phyloP scores from a whole-genome alignment of 2,329 filamentous ascomycete genomes.

The Ophiostoma triangulosporum region DNA sequence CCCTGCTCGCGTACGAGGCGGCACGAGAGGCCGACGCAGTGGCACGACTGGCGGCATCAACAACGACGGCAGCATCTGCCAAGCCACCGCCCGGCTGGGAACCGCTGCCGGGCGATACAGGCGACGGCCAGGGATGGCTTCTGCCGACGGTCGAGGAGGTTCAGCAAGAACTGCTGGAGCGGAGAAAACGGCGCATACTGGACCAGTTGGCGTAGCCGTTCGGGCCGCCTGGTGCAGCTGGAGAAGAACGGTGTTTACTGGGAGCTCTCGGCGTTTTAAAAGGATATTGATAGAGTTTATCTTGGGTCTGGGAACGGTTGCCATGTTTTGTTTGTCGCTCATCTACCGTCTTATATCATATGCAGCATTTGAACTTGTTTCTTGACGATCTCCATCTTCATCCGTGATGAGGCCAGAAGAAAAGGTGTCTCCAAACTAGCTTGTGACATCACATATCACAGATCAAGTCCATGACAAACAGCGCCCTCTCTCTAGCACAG shows the following conservation, averaged over 20 bases:
- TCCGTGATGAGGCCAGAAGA: too few species aligned
- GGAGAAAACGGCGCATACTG: constrained; percentile 67
- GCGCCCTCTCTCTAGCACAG: too few species aligned
- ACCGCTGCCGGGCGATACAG: constrained; percentile 70
- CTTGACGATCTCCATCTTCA: too few species aligned
- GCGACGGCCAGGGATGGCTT: constrained; percentile 71
- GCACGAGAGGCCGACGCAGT: constrained; percentile 72
- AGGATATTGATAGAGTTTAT: neutral
- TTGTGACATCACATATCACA: too few species aligned
- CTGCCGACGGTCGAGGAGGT: constrained; percentile 82
- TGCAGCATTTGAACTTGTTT: neutral
- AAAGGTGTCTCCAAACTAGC: too few species aligned
- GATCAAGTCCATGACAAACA: too few species aligned
- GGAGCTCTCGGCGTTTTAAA: neutral
- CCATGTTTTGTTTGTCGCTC: neutral
- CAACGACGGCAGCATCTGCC: constrained; percentile 30
- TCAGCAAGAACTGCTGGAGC: constrained; percentile 82
- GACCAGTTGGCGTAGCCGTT: constrained; percentile 43
- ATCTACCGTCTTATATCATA: neutral
- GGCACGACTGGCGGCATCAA: constrained; percentile 48
- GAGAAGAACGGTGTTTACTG: neutral
- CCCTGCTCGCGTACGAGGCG: constrained; percentile 65
- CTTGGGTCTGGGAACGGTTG: neutral
- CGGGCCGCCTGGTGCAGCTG: neutral
- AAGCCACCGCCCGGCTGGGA: constrained; percentile 62